Evolutionary conservation across 768 basidiomycete species (phyloP).

Genomic region (Tephrocybe sp.): DNA sequence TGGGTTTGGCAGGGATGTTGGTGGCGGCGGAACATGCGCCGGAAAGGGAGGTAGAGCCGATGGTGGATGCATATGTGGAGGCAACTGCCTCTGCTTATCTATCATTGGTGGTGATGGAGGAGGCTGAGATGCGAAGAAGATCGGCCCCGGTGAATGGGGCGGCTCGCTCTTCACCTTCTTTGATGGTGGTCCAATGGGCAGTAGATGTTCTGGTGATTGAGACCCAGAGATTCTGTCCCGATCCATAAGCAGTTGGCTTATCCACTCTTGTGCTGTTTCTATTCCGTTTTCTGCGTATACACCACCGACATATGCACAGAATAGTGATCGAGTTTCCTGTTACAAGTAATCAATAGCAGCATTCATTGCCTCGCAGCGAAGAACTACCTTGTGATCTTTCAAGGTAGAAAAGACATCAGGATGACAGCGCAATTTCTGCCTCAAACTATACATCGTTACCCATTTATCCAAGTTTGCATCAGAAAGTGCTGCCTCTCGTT

Average conservation of each 20-base stretch:
- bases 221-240: conserved; percentile 7
- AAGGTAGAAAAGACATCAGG: conserved; percentile 33
- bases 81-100: conserved; percentile 13
- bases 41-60: conserved; percentile 22
- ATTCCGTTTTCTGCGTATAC: conserved; percentile 56
- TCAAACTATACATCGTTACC: conserved; percentile 45
- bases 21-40: conserved; percentile 3
- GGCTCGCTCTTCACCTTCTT: conserved; percentile 43
- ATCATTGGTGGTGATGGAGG: conserved; percentile 21
- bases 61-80: conserved; percentile 13
- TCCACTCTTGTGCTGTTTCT: conserved; percentile 53
- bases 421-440: conserved; percentile 46
- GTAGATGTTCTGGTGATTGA: conserved; percentile 8
- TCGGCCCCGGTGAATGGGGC: conserved; percentile 20
- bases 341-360: conserved; percentile 10
- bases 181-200: conserved; percentile 27
- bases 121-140: conserved; percentile 34
- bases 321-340: conserved; percentile 56
- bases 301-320: conserved; percentile 68
- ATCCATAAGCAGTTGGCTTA: conserved; percentile 36
- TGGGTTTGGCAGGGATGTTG: conserved; percentile 43
- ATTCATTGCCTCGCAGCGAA: conserved; percentile 11
- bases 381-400: conserved; percentile 37
- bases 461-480: conserved; percentile 44
- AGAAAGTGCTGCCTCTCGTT: conserved; percentile 34